A percentile compares a stretch with the other conserved stretches of the same genome.
These are phyloP conservation scores for Astrothelium macrocarpum DNA, from an alignment of 495 filamentous ascomycete genomes.

Conservation along the genomic window DNA sequence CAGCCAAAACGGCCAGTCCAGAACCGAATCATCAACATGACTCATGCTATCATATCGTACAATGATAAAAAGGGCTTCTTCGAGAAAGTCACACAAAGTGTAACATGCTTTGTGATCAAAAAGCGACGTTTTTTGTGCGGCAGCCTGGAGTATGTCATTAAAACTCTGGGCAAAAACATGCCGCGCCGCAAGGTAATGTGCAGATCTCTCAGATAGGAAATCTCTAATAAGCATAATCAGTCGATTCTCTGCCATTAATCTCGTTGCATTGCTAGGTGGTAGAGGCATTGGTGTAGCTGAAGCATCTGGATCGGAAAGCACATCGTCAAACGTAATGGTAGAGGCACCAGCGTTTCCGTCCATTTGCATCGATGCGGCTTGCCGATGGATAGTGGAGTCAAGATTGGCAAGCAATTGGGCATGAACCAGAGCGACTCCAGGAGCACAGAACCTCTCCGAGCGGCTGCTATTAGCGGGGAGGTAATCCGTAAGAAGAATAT, in stretches of 20 bases:
- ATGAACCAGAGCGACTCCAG: slow-evolving; percentile 75
- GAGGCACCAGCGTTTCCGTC: slow-evolving; percentile 41
- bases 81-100: slow-evolving; percentile 83
- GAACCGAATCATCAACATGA: slow-evolving; percentile 32
- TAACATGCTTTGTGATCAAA: slow-evolving; percentile 88
- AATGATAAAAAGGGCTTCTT: slow-evolving; percentile 60
- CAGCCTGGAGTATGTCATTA: slow-evolving; percentile 58
- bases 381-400: slow-evolving; percentile 76
- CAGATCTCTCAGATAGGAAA: slow-evolving; percentile 62
- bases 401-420: slow-evolving; percentile 74
- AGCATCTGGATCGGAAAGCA: slow-evolving; percentile 58
- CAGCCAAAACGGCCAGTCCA: slow-evolving; percentile 88
- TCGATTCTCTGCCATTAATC: slow-evolving; percentile 86
- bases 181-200: slow-evolving; percentile 40
- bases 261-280: slow-evolving; percentile 55
- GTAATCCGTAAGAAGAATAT: slow-evolving; percentile 73
- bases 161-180: slow-evolving; percentile 74
- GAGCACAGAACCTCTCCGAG: slow-evolving; percentile 53
- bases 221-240: slow-evolving; percentile 81
- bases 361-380: slow-evolving; percentile 38
- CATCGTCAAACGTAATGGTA: slow-evolving; percentile 65
- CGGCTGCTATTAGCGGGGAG: slow-evolving; percentile 57
- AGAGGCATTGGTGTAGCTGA: slow-evolving; percentile 57
- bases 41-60: slow-evolving; percentile 45
- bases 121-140: slow-evolving; percentile 64